A percentile compares a stretch with the other conserved stretches of the same genome.
phyloP scores from a whole-genome alignment of 371 early-diverging fungal genomes.

The Saksenaea vasiformis region DNA sequence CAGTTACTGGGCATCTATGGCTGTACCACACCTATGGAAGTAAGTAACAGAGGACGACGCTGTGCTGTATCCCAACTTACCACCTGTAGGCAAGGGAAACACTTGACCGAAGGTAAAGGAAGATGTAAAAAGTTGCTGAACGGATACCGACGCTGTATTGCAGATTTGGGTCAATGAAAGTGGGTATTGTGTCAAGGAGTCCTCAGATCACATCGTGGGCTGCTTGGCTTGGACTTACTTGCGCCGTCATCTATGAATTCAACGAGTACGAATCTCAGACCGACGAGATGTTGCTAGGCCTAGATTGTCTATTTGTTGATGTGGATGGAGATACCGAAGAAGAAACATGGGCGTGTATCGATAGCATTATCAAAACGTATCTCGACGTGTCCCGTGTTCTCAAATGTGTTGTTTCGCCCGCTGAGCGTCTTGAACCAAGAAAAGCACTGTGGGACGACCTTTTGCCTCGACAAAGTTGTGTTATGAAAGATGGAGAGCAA shows the following conservation, averaged over 20 bases:
- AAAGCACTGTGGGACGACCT: constrained; percentile 1
- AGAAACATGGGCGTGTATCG: constrained; percentile 15
- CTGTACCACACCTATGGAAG: constrained; percentile 10
- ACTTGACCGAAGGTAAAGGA: constrained; percentile 6
- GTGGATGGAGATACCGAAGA: constrained; percentile 3
- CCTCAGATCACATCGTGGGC: constrained; percentile 8
- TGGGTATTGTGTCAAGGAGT: constrained; percentile 23
- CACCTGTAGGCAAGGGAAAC: constrained; percentile 13
- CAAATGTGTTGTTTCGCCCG: constrained; percentile 19
- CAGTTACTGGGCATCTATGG: constrained; percentile 16
- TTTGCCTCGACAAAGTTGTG: constrained; percentile 33
- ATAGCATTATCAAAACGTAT: constrained; percentile 8
- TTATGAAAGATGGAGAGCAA: constrained; percentile 23
- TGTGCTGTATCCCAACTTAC: background rate
- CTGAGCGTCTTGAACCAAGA: background rate
- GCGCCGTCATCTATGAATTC: background rate
- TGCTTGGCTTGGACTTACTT: background rate
- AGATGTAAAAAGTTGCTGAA: background rate
- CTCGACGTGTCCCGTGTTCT: constrained; percentile 11
- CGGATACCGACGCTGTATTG: background rate
- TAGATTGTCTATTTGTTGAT: constrained; percentile 26
- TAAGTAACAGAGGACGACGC: background rate
- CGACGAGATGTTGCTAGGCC: background rate
- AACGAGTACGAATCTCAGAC: background rate
- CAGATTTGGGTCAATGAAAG: constrained; percentile 37